Conservation (phyloP, 2,329 filamentous ascomycete genomes). For the Penicillium digitatum region DNA sequence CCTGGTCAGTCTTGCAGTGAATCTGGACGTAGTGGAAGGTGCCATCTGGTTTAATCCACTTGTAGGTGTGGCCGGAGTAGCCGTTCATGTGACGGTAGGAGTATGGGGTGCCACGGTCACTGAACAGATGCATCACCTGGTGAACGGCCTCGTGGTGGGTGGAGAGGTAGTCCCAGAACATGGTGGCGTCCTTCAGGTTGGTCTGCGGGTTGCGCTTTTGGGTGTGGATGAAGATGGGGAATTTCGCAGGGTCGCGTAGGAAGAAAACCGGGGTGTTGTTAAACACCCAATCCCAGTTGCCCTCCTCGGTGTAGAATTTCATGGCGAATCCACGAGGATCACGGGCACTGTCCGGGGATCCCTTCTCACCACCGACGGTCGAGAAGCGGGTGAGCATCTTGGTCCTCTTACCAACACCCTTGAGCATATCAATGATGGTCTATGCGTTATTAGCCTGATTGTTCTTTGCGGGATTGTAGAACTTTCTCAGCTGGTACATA, state of each 20-base stretch:
- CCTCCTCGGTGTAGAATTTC: conserved; percentile 69
- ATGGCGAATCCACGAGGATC: conserved; percentile 69
- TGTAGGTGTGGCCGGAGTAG: conserved; percentile 65
- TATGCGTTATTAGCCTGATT: conserved; percentile 10
- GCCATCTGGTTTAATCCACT: conserved; percentile 63
- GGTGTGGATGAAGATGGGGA: conserved; percentile 69
- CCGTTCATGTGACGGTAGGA: conserved; percentile 65
- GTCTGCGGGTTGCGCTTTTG: conserved; percentile 71
- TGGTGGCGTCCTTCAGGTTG: conserved; percentile 64
- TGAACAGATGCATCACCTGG: conserved; percentile 63
- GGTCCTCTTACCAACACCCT: conserved; percentile 64
- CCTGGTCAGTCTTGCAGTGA: conserved; percentile 61
- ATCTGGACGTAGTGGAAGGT: conserved; percentile 64
- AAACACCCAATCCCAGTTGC: conserved; percentile 69
- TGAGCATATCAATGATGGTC: conserved; percentile 48
- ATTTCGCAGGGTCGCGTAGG: conserved; percentile 68
- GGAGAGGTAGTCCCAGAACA: conserved; percentile 65
- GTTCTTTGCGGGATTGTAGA: background rate
- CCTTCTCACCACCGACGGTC: conserved; percentile 70
- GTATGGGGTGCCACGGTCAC: conserved; percentile 62
- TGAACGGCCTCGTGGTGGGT: conserved; percentile 61
- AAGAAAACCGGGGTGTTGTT: conserved; percentile 77
- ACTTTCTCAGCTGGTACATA: conserved; percentile 15
- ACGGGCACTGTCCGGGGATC: conserved; percentile 66
- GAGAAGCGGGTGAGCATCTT: conserved; percentile 66